Evolutionary conservation across 2,329 filamentous ascomycete species (phyloP).

Genomic region (Colletotrichum nymphaeae): DNA sequence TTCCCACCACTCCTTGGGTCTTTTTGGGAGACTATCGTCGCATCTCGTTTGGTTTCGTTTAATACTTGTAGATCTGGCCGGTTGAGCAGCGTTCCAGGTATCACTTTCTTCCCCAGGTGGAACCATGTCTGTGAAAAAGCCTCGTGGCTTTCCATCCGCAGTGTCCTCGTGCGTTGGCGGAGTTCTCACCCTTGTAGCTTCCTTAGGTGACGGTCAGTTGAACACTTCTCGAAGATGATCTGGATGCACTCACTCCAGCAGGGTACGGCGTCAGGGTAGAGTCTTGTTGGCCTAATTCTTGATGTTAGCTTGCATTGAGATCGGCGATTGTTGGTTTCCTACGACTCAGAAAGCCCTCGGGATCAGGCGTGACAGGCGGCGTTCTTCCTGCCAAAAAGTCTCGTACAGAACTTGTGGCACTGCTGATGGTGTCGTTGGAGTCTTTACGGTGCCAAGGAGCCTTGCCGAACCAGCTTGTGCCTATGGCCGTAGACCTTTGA

Average conservation of each 20-base stretch:
- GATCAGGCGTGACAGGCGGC: constrained; percentile 44
- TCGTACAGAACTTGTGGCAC: constrained; percentile 54
- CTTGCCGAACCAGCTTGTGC: constrained; percentile 36
- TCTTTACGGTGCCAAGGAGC: constrained; percentile 54
- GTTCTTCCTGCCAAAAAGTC: constrained; percentile 52
- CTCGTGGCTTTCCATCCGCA: constrained; percentile 49
- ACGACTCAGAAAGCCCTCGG: constrained; percentile 16
- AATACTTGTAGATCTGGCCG: not conserved
- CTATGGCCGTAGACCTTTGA: not conserved
- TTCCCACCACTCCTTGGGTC: constrained; percentile 51
- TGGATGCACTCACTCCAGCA: constrained; percentile 44
- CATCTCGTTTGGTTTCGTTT: constrained; percentile 34
- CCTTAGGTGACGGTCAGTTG: constrained; percentile 47
- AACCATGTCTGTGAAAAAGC: constrained; percentile 56
- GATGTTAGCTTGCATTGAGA: not conserved
- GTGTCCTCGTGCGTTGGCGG: constrained; percentile 56
- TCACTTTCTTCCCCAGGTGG: constrained; percentile 40
- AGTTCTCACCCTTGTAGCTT: constrained; percentile 60
- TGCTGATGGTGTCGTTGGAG: constrained; percentile 51
- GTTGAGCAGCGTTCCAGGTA: constrained; percentile 23
- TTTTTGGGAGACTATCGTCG: constrained; percentile 39
- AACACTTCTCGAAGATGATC: not conserved
- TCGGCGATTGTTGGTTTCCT: not conserved
- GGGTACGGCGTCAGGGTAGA: constrained; percentile 44
- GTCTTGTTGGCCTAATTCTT: constrained; percentile 30